These are phyloP conservation scores for Arxiozyma slooffiae DNA, from an alignment of 1,139 yeast genomes.

Conservation along the genomic window DNA sequence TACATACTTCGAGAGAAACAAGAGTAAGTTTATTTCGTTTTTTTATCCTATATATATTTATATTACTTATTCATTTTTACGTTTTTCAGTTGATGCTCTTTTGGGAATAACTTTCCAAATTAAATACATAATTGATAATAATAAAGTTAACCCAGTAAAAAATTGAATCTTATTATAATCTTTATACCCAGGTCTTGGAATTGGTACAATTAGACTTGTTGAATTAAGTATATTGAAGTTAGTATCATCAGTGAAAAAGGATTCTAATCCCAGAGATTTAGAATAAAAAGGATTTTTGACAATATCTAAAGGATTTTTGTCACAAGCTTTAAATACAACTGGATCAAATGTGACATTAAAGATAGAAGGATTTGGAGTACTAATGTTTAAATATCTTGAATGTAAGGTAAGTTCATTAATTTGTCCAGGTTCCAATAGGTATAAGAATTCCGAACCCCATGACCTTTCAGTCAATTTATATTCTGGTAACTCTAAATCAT, in stretches of 20 bases:
- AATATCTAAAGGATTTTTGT: slow-evolving; percentile 24
- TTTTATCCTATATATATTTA: not conserved
- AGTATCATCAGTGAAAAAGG: slow-evolving; percentile 38
- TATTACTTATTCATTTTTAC: not conserved
- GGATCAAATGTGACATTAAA: slow-evolving; percentile 33
- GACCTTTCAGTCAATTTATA: slow-evolving; percentile 33
- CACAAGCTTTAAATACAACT: slow-evolving; percentile 42
- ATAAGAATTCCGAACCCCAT: slow-evolving; percentile 40
- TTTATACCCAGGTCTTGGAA: slow-evolving; percentile 30
- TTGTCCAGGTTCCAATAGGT: slow-evolving; percentile 29
- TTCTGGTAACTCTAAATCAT: slow-evolving; percentile 37
- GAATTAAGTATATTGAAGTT: slow-evolving; percentile 32
- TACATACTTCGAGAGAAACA: not conserved
- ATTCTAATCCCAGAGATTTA: slow-evolving; percentile 35
- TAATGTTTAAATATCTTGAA: slow-evolving; percentile 35
- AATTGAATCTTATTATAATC: slow-evolving; percentile 27
- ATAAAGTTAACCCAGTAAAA: slow-evolving; percentile 28
- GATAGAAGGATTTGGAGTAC: slow-evolving; percentile 28
- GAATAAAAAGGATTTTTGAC: slow-evolving; percentile 33
- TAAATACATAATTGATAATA: slow-evolving; percentile 31
- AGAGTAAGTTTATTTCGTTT: too few relatives aligned
- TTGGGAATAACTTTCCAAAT: slow-evolving; percentile 23
- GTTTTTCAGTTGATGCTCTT: not conserved
- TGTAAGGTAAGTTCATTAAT: slow-evolving; percentile 37
- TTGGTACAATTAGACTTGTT: slow-evolving; percentile 19